Conservation (phyloP, 768 basidiomycete species). For the Mycena maculata region DNA sequence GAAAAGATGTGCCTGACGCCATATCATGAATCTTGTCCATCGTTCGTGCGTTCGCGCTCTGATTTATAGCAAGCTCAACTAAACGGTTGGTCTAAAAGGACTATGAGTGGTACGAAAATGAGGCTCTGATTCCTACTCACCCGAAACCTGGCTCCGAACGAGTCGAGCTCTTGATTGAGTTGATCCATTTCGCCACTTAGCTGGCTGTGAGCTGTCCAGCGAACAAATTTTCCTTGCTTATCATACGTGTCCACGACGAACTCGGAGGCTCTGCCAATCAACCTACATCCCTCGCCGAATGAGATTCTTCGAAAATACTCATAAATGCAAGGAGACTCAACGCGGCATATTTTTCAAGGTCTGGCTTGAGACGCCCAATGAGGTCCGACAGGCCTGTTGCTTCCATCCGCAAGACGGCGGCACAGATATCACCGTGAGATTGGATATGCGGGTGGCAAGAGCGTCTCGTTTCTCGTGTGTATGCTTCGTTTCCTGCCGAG, state of each 20-base stretch:
- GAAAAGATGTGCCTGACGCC: not conserved
- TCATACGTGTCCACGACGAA: not conserved
- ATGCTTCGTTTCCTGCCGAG: too few relatives aligned
- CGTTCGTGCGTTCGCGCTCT: not conserved
- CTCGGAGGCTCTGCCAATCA: not conserved
- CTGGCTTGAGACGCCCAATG: not conserved
- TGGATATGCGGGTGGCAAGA: too few relatives aligned
- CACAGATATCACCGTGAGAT: too few relatives aligned
- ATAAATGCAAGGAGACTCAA: not conserved
- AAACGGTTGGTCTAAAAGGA: constrained; percentile 9
- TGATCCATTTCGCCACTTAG: not conserved
- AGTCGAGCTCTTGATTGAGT: constrained; percentile 1
- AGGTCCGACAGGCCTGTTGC: too few relatives aligned
- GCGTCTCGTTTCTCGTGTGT: too few relatives aligned
- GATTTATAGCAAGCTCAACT: constrained; percentile 4
- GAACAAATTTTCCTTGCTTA: not conserved
- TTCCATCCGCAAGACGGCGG: too few relatives aligned
- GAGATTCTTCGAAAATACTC: not conserved
- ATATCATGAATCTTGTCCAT: too few relatives aligned
- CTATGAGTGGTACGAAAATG: not conserved
- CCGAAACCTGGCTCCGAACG: constrained; percentile 5
- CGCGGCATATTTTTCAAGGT: too few relatives aligned
- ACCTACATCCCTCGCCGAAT: not conserved
- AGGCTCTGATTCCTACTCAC: not conserved
- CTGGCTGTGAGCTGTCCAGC: not conserved